Conservation (phyloP, 129 eudicot species). For the Arctium minus region DNA sequence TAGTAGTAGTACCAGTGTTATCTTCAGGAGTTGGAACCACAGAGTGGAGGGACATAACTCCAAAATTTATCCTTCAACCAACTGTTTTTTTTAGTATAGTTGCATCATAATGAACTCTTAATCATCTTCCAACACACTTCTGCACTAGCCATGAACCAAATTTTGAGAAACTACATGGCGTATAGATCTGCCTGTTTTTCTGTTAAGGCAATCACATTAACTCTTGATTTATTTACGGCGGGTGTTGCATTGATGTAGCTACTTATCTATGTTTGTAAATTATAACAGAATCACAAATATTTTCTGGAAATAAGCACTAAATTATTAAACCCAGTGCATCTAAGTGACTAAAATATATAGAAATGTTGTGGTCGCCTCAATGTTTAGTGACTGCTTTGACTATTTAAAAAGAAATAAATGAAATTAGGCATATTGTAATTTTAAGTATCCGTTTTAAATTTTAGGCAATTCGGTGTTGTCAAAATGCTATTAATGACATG, state of each 20-base stretch:
- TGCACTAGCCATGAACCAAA: too few species aligned
- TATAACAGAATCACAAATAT: too few species aligned
- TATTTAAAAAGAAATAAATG: too few species aligned
- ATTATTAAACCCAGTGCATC: too few species aligned
- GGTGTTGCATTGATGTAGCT: background rate
- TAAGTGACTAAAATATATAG: too few species aligned
- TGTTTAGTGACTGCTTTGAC: too few species aligned
- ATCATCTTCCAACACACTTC: too few species aligned
- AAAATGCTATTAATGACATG: background rate
- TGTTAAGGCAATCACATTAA: slow-evolving; percentile 59
- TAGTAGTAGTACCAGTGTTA: slow-evolving; percentile 13
- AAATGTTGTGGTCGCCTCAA: too few species aligned
- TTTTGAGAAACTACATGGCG: slow-evolving; percentile 50
- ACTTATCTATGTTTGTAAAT: background rate
- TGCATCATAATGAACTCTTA: too few species aligned
- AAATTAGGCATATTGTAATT: too few species aligned
- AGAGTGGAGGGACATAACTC: slow-evolving; percentile 41
- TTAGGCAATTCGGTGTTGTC: background rate
- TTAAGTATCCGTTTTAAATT: background rate
- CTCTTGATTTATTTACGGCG: background rate
- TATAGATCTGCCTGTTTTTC: slow-evolving; percentile 94
- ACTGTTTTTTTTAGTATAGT: too few species aligned
- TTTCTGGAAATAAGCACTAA: background rate
- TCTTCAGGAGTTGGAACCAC: slow-evolving; percentile 62
- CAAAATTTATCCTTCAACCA: too few species aligned